Percentiles rank a stretch among this genome's conserved stretches.
phyloP scores from a whole-genome alignment of 73 alveolate species.

The Paramecium primaurelia region DNA sequence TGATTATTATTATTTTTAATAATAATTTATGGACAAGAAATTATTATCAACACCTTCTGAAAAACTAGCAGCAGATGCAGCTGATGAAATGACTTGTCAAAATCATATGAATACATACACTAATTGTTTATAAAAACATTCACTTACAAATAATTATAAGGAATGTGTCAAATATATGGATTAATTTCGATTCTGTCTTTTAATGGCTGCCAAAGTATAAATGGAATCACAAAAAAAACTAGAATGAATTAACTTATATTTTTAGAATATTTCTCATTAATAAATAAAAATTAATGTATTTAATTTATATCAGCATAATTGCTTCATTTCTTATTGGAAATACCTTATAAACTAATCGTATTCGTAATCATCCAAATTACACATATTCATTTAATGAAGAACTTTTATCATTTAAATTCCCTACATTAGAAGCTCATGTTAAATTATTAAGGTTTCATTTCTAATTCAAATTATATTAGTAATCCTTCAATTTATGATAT shows the following conservation, averaged over 20 bases:
- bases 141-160: not conserved
- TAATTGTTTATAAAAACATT: not conserved
- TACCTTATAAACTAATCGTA: not conserved
- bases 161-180: not conserved
- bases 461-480: not conserved
- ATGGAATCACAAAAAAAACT: not conserved
- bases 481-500: not conserved
- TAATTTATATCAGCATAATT: not conserved
- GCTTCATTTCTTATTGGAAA: not conserved
- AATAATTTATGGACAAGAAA: not conserved
- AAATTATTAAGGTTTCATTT: not conserved
- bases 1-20: not conserved
- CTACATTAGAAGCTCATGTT: not conserved
- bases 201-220: not conserved
- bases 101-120: not conserved
- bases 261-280: not conserved
- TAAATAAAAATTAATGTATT: not conserved
- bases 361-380: not conserved
- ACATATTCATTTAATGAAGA: not conserved
- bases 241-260: not conserved
- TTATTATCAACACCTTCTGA: not conserved
- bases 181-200: not conserved
- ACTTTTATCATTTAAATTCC: not conserved
- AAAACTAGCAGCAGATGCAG: not conserved
- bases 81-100: not conserved